Base-by-base conservation (phyloP, 2,329 filamentous ascomycete genomes). In the Harringtonia aguacate region DNA sequence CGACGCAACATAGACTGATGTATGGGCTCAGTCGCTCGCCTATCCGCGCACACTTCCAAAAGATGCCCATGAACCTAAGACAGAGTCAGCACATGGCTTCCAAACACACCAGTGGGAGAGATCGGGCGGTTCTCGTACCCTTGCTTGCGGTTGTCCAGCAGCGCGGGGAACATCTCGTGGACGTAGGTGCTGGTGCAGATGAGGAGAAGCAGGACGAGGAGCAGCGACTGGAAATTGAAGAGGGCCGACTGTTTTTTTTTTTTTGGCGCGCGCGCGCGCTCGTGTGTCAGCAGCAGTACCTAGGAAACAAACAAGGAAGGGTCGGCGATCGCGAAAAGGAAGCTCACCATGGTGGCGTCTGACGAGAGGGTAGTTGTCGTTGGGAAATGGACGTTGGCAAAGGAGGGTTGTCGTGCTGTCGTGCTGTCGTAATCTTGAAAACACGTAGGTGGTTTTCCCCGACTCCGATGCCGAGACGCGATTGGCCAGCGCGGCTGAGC, bases 141-240 rank as follows among this genome's bases (percentile, higher is more conserved):
- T 56, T 90, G 79, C 70, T 94, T 95, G 63, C 95, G 92, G 41
- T 85, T 76, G 65, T 97, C 90, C 68, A 98, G 86, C 55, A 94
- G 83, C 5, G 82, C 76, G 1, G 92, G 90, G 58, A 92, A 85
- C 51, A 94, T 79, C 56, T 86, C 84, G 70, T 97, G 92, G 45
- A 88, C 77, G 67, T 98, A 97, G 50, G 92, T 81, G 64, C 86
- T 89, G 46, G 92, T 95, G 75, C 92, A 98, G 60, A 97, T 94
- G 55, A 94, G 79, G 54, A 98, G 83, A 41, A 98, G 80, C 57
- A 98, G 80, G 53, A 95, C 90, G 56, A 97, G 79, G 55, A 98
- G 78, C 55, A 97, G 84, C 47, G 88, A 94, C 66, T 95, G 88
- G 72, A 98, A 97, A 69, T 97, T 97, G 81, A 98, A 95, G 58